These are phyloP conservation scores for Tricholoma sp. DNA, from an alignment of 768 basidiomycete species.

Conservation along the genomic window DNA sequence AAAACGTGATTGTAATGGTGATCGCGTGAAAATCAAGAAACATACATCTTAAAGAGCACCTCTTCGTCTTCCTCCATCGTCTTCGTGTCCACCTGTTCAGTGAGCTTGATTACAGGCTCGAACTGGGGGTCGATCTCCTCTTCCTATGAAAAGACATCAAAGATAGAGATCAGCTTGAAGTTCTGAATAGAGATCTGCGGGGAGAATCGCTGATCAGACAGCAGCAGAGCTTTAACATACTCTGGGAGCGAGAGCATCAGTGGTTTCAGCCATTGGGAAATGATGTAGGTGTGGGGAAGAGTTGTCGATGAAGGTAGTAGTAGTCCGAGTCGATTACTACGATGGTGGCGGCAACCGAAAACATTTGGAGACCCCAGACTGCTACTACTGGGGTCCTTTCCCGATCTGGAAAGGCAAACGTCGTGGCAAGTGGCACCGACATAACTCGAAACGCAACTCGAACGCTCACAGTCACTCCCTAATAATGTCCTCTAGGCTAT, in stretches of 20 bases:
- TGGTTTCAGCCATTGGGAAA: constrained; percentile 46
- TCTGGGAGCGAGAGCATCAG: constrained; percentile 66
- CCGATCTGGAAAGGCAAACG: not conserved
- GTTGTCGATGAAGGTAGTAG: not conserved
- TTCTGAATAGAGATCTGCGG: constrained; percentile 8
- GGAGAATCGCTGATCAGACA: constrained; percentile 11
- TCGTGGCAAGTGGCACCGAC: not conserved
- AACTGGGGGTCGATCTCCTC: constrained; percentile 89
- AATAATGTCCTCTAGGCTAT: constrained; percentile 14
- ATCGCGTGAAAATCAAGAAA: constrained; percentile 32
- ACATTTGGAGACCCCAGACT: constrained; percentile 14
- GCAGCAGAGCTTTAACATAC: constrained; percentile 41
- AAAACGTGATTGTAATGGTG: constrained; percentile 26
- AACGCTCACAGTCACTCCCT: not conserved
- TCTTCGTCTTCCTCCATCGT: constrained; percentile 94
- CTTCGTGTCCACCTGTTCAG: constrained; percentile 92
- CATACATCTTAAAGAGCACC: constrained; percentile 92
- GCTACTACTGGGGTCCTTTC: constrained; percentile 13
- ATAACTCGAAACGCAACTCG: too few species aligned
- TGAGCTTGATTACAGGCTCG: constrained; percentile 95
- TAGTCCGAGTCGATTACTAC: not conserved
- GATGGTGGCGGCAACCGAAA: constrained; percentile 2
- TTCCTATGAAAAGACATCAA: constrained; percentile 33
- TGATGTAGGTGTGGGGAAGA: constrained; percentile 2
- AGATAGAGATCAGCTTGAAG: constrained; percentile 9